A percentile compares a stretch with the other conserved stretches of the same genome.
Evolutionary conservation across 2,329 filamentous ascomycete species (phyloP).

Genomic region (Lasiodiplodia hormozganensis): DNA sequence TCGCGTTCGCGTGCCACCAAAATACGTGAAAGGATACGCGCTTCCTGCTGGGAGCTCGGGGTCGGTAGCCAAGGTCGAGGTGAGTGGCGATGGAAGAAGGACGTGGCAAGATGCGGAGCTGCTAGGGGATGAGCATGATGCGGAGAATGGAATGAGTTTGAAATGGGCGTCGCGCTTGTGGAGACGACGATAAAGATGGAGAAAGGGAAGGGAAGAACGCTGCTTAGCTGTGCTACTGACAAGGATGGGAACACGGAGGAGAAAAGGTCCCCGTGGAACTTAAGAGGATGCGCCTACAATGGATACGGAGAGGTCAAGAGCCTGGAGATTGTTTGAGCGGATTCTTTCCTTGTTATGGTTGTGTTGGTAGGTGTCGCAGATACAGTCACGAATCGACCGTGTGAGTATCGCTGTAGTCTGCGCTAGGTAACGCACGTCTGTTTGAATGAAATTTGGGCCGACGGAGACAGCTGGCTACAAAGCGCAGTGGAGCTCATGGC

Average conservation of each 20-base stretch:
- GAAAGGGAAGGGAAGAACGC: slow-evolving; percentile 49
- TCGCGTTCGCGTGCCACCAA: slow-evolving; percentile 63
- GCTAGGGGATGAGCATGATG: neutral
- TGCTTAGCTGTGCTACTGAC: slow-evolving; percentile 64
- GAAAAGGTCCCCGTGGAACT: slow-evolving; percentile 61
- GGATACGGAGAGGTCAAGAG: slow-evolving; percentile 63
- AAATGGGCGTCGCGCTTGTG: slow-evolving; percentile 67
- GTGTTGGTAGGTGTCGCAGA: neutral
- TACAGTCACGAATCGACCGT: neutral
- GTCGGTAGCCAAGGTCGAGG: slow-evolving; percentile 61
- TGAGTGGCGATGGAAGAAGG: slow-evolving; percentile 56
- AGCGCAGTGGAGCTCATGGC: no score
- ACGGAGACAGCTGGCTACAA: no score
- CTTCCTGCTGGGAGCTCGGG: slow-evolving; percentile 61
- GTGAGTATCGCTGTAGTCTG: no score
- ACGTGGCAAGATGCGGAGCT: slow-evolving; percentile 59
- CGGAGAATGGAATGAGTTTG: slow-evolving; percentile 37
- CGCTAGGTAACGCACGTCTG: no score
- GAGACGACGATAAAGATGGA: slow-evolving; percentile 54
- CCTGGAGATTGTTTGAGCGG: slow-evolving; percentile 50
- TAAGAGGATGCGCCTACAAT: slow-evolving; percentile 66
- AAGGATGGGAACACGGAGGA: slow-evolving; percentile 59
- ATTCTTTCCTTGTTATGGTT: no score
- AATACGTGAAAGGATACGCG: slow-evolving; percentile 61
- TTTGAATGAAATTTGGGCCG: no score